Evolutionary conservation across 306 rosid genomes (phyloP).

Genomic region (Prunus salicina): DNA sequence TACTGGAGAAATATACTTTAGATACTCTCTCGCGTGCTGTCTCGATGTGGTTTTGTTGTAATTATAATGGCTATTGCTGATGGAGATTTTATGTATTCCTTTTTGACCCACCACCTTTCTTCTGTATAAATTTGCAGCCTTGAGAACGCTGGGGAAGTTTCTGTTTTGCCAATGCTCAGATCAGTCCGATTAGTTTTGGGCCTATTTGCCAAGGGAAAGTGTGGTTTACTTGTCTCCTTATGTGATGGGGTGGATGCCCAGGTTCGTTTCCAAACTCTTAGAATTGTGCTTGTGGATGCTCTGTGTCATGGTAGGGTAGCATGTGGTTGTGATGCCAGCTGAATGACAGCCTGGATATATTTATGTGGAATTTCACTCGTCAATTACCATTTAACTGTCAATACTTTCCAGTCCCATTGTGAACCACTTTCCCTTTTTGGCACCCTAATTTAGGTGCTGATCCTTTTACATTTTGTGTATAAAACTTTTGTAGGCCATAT

Average conservation of each 20-base stretch:
- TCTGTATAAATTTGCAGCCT: conserved; percentile 58
- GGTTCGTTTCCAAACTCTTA: conserved; percentile 43
- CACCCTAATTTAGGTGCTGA: neutral
- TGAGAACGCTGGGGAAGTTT: conserved; percentile 92
- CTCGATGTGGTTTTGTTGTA: neutral
- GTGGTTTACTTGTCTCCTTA: conserved; percentile 39
- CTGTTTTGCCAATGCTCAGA: conserved; percentile 82
- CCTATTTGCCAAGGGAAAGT: conserved; percentile 50
- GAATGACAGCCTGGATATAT: neutral
- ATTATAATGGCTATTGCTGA: neutral
- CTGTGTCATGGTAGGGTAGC: neutral
- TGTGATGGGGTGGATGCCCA: conserved; percentile 51
- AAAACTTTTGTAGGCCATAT: neutral
- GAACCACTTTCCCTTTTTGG: neutral
- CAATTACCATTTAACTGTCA: neutral
- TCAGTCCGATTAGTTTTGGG: conserved; percentile 69
- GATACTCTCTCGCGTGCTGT: neutral
- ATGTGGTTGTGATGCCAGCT: neutral
- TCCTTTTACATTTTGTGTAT: neutral
- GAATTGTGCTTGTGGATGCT: neutral
- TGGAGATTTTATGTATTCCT: conserved; percentile 4
- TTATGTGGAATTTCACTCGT: neutral
- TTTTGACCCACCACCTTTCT: conserved; percentile 18
- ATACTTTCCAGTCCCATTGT: neutral
- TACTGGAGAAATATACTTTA: neutral